Conservation (phyloP, 2,329 filamentous ascomycete genomes). For the Cordyceps tenuipes region DNA sequence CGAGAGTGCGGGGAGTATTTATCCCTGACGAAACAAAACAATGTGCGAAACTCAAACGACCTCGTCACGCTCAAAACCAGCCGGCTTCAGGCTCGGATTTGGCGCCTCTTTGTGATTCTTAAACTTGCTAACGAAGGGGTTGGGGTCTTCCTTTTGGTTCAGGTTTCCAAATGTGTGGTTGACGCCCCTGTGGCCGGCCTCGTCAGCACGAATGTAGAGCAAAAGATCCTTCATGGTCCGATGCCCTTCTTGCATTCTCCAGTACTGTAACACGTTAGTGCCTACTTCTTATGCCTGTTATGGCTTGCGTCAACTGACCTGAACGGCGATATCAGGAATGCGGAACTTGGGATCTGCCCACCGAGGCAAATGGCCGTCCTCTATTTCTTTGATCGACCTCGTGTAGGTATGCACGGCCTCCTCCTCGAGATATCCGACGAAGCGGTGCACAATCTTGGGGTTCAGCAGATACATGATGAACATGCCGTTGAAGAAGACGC, state of each 20-base stretch:
- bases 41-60: conserved; percentile 44
- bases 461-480: conserved; percentile 84
- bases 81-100: conserved; percentile 54
- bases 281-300: neutral
- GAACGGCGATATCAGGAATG: conserved; percentile 81
- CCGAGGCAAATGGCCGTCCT: conserved; percentile 70
- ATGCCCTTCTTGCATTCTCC: conserved; percentile 81
- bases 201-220: conserved; percentile 81
- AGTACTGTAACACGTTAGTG: conserved; percentile 49
- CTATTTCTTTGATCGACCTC: conserved; percentile 77
- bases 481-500: conserved; percentile 92
- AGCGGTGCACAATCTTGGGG: conserved; percentile 83
- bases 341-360: conserved; percentile 64
- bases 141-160: conserved; percentile 76
- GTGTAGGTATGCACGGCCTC: conserved; percentile 96
- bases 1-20: neutral
- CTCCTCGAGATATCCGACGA: conserved; percentile 95
- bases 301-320: conserved; percentile 25
- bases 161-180: conserved; percentile 93
- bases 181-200: conserved; percentile 85
- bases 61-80: conserved; percentile 78
- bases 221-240: conserved; percentile 80
- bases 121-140: conserved; percentile 82
- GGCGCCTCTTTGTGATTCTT: conserved; percentile 60
- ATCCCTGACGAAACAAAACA: neutral